phyloP scores from a whole-genome alignment of 176 grass and related monocot species.

The Secale cereale region DNA sequence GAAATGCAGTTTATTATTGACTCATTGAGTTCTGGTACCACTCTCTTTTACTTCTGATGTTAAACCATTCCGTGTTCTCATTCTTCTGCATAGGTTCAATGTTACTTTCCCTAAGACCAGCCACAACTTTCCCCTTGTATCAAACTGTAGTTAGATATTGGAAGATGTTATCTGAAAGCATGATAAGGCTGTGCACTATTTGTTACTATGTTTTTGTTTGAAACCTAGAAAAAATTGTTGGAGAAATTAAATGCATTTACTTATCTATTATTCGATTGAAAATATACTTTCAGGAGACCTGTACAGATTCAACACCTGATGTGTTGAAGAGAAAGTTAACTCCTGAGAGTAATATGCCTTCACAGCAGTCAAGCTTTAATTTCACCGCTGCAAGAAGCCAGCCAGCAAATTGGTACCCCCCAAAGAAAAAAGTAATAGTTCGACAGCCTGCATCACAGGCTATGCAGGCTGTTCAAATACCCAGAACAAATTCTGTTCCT shows the following conservation, averaged over 20 bases:
- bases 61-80: neutral
- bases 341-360: slow-evolving; percentile 12
- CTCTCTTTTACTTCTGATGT: neutral
- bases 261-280: neutral
- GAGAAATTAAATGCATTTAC: neutral
- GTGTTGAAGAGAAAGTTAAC: slow-evolving; percentile 25
- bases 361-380: slow-evolving; percentile 7
- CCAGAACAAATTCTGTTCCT: slow-evolving; percentile 42
- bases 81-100: slow-evolving; percentile 6
- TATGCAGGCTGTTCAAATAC: slow-evolving; percentile 15
- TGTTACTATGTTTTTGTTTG: neutral
- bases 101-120: neutral
- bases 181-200: neutral
- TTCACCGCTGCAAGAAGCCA: neutral
- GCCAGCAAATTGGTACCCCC: slow-evolving; percentile 23
- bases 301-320: slow-evolving; percentile 29
- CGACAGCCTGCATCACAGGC: slow-evolving; percentile 24
- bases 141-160: neutral
- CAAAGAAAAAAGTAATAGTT: slow-evolving; percentile 44
- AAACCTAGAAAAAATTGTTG: neutral
- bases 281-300: slow-evolving; percentile 15
- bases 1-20: neutral
- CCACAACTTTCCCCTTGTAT: too few species aligned
- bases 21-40: neutral
- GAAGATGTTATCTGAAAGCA: neutral